phyloP scores from a whole-genome alignment of 306 rosid species.

The Acacia crassicarpa region DNA sequence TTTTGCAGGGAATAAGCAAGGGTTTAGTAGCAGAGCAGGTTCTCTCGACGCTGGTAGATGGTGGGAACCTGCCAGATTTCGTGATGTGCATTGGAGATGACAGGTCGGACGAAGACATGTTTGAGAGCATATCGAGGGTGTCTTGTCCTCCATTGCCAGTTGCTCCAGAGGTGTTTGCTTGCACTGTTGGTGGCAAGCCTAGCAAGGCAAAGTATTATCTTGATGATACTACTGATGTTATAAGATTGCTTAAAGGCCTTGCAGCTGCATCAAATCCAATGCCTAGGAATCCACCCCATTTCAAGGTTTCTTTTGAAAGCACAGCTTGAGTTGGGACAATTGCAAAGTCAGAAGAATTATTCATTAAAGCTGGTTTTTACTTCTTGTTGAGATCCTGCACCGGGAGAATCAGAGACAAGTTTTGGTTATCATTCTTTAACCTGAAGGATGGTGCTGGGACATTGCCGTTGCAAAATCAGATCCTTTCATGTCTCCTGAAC shows the following conservation, averaged over 20 bases:
- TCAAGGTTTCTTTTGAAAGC: slow-evolving; percentile 75
- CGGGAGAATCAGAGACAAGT: slow-evolving; percentile 24
- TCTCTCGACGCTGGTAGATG: slow-evolving; percentile 52
- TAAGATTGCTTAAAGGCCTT: slow-evolving; percentile 65
- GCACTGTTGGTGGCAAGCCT: slow-evolving; percentile 77
- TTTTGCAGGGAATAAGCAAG: slow-evolving; percentile 72
- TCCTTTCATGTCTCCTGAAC: slow-evolving; percentile 31
- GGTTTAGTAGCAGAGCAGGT: slow-evolving; percentile 62
- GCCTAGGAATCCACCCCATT: slow-evolving; percentile 50
- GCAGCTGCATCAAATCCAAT: slow-evolving; percentile 63
- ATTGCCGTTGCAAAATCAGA: slow-evolving; percentile 29
- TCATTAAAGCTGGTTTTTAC: neutral
- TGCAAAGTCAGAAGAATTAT: neutral
- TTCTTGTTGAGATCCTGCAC: slow-evolving; percentile 18
- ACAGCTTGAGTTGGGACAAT: slow-evolving; percentile 34
- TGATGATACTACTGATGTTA: slow-evolving; percentile 62
- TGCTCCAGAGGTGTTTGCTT: slow-evolving; percentile 65
- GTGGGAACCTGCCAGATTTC: slow-evolving; percentile 60
- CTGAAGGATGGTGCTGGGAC: slow-evolving; percentile 34
- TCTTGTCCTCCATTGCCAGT: slow-evolving; percentile 46
- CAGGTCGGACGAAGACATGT: slow-evolving; percentile 82
- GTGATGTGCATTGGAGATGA: slow-evolving; percentile 81
- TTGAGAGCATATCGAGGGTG: slow-evolving; percentile 63
- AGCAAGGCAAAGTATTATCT: slow-evolving; percentile 83
- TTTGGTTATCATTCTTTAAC: slow-evolving; percentile 18